These are phyloP conservation scores for Misopates orontium DNA, from an alignment of 257 asterid species.

Conservation along the genomic window DNA sequence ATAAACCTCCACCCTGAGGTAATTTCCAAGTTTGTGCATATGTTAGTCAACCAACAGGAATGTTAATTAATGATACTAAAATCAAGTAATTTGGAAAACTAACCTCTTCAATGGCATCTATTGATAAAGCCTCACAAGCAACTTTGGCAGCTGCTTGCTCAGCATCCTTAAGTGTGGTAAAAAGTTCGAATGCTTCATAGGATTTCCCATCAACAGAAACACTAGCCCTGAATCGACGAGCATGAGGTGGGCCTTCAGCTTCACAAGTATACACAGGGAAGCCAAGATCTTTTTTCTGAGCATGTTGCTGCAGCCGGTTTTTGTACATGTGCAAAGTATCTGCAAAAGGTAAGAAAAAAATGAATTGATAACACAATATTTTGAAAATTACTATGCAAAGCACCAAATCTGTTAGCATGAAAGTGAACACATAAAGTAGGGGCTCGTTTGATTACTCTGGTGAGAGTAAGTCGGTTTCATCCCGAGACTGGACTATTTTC, in stretches of 20 bases:
- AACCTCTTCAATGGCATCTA: slow-evolving; percentile 57
- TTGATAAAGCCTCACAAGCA: slow-evolving; percentile 60
- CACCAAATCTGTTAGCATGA: no score
- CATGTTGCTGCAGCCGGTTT: slow-evolving; percentile 63
- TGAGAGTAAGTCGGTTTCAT: no score
- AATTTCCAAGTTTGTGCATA: slow-evolving; percentile 17
- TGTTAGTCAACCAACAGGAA: slow-evolving; percentile 11
- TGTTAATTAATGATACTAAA: slow-evolving; percentile 6
- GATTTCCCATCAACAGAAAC: slow-evolving; percentile 51
- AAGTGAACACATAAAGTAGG: neutral
- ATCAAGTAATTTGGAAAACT: slow-evolving; percentile 27
- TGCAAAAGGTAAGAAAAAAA: slow-evolving; percentile 21
- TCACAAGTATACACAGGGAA: slow-evolving; percentile 58
- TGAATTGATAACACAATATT: neutral
- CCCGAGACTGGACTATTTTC: no score
- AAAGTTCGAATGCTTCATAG: slow-evolving; percentile 50
- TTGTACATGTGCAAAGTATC: slow-evolving; percentile 58
- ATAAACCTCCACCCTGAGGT: slow-evolving; percentile 59
- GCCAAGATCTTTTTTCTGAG: slow-evolving; percentile 51
- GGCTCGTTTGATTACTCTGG: no score
- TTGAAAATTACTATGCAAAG: no score
- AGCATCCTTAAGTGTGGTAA: slow-evolving; percentile 68
- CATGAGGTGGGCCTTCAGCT: slow-evolving; percentile 74
- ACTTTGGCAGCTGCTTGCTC: slow-evolving; percentile 84
- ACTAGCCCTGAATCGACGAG: slow-evolving; percentile 57